phyloP scores from a whole-genome alignment of 768 basidiomycete species.

The Panellus pusillus region DNA sequence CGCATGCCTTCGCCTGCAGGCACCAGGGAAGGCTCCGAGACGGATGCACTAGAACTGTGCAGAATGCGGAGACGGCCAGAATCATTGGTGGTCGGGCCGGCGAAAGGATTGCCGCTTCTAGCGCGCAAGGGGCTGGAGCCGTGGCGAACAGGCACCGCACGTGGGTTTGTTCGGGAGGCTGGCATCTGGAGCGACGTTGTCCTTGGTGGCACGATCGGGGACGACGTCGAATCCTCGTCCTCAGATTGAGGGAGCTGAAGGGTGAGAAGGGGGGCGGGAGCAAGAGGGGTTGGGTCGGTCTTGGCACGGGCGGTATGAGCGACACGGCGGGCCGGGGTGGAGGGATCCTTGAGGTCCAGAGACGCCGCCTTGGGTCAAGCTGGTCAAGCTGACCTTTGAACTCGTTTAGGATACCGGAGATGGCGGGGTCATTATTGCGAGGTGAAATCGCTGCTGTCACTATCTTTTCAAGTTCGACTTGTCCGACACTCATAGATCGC shows the following conservation, averaged over 20 bases:
- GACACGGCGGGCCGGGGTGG: constrained; percentile 51
- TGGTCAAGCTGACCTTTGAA: constrained; percentile 73
- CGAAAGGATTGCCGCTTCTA: constrained; percentile 37
- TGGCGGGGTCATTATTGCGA: constrained; percentile 35
- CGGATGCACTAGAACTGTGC: constrained; percentile 72
- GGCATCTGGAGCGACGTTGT: constrained; percentile 48
- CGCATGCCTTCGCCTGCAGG: constrained; percentile 51
- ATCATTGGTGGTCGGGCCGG: constrained; percentile 26
- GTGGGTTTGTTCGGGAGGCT: constrained; percentile 34
- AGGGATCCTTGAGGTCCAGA: constrained; percentile 68
- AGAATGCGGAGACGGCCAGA: constrained; percentile 55
- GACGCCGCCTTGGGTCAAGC: constrained; percentile 52
- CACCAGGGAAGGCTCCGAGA: constrained; percentile 80
- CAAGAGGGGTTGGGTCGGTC: constrained; percentile 28
- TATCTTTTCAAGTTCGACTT: constrained; percentile 56
- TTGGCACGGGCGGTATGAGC: constrained; percentile 34
- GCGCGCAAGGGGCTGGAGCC: constrained; percentile 45
- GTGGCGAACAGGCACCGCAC: constrained; percentile 35
- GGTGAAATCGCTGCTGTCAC: constrained; percentile 34
- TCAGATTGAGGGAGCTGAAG: constrained; percentile 31
- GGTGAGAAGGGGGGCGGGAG: constrained; percentile 30
- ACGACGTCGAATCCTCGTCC: constrained; percentile 21
- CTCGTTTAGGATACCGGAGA: constrained; percentile 67
- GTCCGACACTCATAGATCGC: constrained; percentile 73
- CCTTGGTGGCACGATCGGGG: constrained; percentile 50